A percentile compares a stretch with the other conserved stretches of the same genome.
Evolutionary conservation across 2,329 filamentous ascomycete species (phyloP).

Genomic region (Pyrenophora teres): DNA sequence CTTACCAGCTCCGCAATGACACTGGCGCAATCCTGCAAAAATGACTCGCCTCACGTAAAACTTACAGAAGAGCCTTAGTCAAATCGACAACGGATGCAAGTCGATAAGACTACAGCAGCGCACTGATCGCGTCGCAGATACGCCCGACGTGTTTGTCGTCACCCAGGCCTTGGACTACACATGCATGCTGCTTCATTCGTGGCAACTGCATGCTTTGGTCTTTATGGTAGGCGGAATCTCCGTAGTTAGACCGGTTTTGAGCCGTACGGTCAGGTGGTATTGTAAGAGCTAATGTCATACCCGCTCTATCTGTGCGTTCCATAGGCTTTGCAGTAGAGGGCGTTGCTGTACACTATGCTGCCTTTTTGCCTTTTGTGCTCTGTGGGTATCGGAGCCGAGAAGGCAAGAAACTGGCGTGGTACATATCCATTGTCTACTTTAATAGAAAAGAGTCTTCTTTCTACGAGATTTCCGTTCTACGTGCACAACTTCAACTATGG

Average conservation of each 20-base stretch:
- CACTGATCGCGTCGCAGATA: constrained; percentile 22
- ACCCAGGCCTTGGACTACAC: constrained; percentile 24
- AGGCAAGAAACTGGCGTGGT: not conserved
- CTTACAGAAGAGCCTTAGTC: constrained; percentile 46
- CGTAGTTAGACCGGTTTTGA: constrained; percentile 28
- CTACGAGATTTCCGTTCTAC: not conserved
- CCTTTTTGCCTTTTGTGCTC: constrained; percentile 10
- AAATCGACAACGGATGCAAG: constrained; percentile 28
- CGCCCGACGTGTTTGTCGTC: constrained; percentile 19
- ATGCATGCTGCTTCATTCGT: constrained; percentile 25
- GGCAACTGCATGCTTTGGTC: constrained; percentile 21
- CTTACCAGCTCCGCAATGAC: constrained; percentile 14
- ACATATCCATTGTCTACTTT: constrained; percentile 1
- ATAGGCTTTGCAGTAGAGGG: constrained; percentile 9
- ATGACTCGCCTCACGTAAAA: constrained; percentile 26
- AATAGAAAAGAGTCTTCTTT: not conserved
- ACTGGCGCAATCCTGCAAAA: constrained; percentile 17
- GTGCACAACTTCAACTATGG: constrained; percentile 23
- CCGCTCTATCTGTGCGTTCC: constrained; percentile 24
- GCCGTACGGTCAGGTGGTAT: constrained; percentile 15
- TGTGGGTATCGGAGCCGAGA: not conserved
- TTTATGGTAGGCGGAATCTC: constrained; percentile 10
- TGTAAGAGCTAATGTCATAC: constrained; percentile 32
- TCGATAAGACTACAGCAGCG: constrained; percentile 41
- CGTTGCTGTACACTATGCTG: constrained; percentile 17